A percentile compares a stretch with the other conserved stretches of the same genome.
Evolutionary conservation across 1,139 yeast genomes (phyloP).

Genomic region (Yamadazyma diospyri): DNA sequence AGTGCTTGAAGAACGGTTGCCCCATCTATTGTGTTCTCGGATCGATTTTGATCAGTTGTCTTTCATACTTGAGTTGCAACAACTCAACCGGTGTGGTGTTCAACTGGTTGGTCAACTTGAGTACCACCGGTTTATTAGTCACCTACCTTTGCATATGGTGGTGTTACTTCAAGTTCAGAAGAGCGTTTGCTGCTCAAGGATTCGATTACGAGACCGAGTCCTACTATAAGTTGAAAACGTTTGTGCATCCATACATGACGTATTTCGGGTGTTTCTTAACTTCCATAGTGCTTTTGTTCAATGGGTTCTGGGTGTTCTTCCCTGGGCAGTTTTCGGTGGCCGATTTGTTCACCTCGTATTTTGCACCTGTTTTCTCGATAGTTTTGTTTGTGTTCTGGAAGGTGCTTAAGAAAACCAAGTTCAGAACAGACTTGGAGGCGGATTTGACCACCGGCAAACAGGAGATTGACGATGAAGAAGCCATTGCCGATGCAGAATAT

Average conservation of each 20-base stretch:
- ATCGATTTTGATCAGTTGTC: slow-evolving; percentile 21
- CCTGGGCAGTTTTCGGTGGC: slow-evolving; percentile 35
- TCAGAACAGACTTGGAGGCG: slow-evolving; percentile 30
- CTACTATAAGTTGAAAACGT: slow-evolving; percentile 24
- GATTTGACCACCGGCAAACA: slow-evolving; percentile 36
- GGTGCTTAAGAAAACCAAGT: slow-evolving; percentile 28
- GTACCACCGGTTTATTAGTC: slow-evolving; percentile 49
- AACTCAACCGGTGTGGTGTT: slow-evolving; percentile 29
- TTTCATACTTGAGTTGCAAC: slow-evolving; percentile 28
- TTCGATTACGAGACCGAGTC: slow-evolving; percentile 20
- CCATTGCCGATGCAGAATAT: slow-evolving; percentile 18
- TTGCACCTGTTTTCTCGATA: slow-evolving; percentile 35
- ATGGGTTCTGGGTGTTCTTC: slow-evolving; percentile 43
- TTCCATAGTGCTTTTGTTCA: slow-evolving; percentile 28
- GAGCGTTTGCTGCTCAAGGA: slow-evolving; percentile 33
- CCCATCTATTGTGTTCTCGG: slow-evolving; percentile 32
- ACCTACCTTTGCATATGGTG: slow-evolving; percentile 51
- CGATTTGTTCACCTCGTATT: slow-evolving; percentile 37
- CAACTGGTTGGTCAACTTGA: slow-evolving; percentile 37
- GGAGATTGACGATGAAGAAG: slow-evolving; percentile 35
- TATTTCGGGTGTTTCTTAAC: slow-evolving; percentile 30
- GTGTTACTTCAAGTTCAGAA: slow-evolving; percentile 39
- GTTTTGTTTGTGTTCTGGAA: slow-evolving; percentile 33
- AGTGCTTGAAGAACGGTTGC: slow-evolving; percentile 31
- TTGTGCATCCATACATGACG: slow-evolving; percentile 30